These are phyloP conservation scores for Carex pumila DNA, from an alignment of 176 grass and related monocot species.

Conservation along the genomic window DNA sequence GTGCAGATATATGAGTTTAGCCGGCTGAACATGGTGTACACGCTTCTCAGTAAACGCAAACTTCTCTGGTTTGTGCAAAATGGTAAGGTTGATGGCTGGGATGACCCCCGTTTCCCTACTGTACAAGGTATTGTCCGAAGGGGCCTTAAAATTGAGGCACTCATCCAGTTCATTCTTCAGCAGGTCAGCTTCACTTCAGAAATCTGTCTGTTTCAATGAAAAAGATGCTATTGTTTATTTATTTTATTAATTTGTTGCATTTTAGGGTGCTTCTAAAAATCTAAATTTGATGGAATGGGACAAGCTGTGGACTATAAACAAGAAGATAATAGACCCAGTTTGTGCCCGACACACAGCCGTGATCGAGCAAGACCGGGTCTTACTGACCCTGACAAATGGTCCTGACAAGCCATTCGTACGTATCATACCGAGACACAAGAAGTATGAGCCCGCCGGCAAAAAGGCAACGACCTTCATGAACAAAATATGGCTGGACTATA, in stretches of 20 bases:
- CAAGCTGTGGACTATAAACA: slow-evolving; percentile 95
- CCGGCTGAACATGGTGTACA: slow-evolving; percentile 90
- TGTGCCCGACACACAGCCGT: slow-evolving; percentile 80
- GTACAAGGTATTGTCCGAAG: slow-evolving; percentile 86
- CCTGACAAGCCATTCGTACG: slow-evolving; percentile 49
- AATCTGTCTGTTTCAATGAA: slow-evolving; percentile 28
- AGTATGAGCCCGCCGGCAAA: slow-evolving; percentile 76
- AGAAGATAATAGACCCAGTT: slow-evolving; percentile 83
- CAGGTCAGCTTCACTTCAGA: slow-evolving; percentile 40
- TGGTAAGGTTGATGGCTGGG: slow-evolving; percentile 80
- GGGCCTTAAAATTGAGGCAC: slow-evolving; percentile 81
- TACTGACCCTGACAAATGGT: slow-evolving; percentile 68
- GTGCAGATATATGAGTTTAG: slow-evolving; percentile 90
- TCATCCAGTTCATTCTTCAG: slow-evolving; percentile 86
- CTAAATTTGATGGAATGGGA: slow-evolving; percentile 98
- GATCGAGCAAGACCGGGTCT: slow-evolving; percentile 41
- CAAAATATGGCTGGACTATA: slow-evolving; percentile 69
- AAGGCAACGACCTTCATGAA: slow-evolving; percentile 72
- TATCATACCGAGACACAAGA: slow-evolving; percentile 89
- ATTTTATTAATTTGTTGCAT: neutral
- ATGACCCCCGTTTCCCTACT: slow-evolving; percentile 79
- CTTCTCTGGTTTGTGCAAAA: slow-evolving; percentile 94
- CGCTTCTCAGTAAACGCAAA: slow-evolving; percentile 77
- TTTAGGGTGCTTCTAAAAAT: slow-evolving; percentile 87
- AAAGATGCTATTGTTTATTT: neutral